Evolutionary conservation across 2,329 filamentous ascomycete genomes (phyloP).

Genomic region (Sporothrix humicola): DNA sequence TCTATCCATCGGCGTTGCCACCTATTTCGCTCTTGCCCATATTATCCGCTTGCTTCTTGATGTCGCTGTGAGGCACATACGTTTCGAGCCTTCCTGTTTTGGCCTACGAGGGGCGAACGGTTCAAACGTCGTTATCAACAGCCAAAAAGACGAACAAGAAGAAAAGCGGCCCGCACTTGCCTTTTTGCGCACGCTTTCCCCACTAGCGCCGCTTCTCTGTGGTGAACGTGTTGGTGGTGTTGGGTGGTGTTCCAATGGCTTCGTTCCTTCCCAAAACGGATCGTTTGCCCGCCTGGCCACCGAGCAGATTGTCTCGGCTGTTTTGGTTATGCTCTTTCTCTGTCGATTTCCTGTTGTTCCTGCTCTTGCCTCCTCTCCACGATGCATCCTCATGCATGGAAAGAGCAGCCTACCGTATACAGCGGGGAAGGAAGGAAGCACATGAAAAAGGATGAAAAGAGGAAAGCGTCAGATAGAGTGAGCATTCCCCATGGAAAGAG

Average conservation of each 20-base stretch:
- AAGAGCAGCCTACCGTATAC: neutral
- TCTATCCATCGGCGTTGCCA: neutral
- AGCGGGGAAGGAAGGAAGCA: conserved; percentile 14
- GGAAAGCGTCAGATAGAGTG: conserved; percentile 8
- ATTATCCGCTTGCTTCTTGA: conserved; percentile 1
- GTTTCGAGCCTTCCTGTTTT: conserved; percentile 7
- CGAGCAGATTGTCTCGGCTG: conserved; percentile 14
- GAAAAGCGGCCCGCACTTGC: conserved; percentile 16
- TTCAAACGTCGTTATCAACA: neutral
- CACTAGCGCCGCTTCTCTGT: neutral
- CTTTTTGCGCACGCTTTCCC: conserved; percentile 25
- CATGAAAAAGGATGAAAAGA: too few relatives aligned
- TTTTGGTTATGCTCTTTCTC: neutral
- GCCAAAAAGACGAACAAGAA: neutral
- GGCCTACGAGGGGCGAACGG: neutral
- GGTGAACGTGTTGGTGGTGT: neutral
- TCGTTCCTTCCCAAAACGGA: conserved; percentile 34
- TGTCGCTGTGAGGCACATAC: neutral
- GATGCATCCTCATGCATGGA: conserved; percentile 8
- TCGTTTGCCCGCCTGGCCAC: conserved; percentile 10
- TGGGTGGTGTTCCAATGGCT: conserved; percentile 13
- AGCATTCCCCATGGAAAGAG: neutral
- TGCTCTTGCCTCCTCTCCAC: neutral
- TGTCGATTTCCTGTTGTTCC: neutral
- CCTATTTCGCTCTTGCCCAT: conserved; percentile 11